A percentile compares a stretch with the other conserved stretches of the same genome.
phyloP scores from a whole-genome alignment of 768 basidiomycete species.

The Clathrus columnatus region DNA sequence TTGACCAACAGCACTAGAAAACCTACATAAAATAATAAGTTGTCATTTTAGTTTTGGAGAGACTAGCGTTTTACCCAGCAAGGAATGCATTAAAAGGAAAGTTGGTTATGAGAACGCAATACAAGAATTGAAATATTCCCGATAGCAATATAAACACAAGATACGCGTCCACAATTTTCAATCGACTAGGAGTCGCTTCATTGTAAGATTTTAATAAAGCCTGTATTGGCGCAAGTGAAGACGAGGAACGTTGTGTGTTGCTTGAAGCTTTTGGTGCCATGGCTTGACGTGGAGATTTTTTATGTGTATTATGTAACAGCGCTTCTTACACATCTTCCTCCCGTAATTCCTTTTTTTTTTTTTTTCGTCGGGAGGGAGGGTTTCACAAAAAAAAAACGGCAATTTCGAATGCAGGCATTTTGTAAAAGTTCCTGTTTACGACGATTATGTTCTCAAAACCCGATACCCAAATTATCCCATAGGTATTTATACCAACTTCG shows the following conservation, averaged over 20 bases:
- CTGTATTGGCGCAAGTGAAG: constrained; percentile 28
- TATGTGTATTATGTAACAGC: constrained; percentile 4
- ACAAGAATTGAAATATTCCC: constrained; percentile 83
- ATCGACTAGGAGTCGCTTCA: constrained; percentile 66
- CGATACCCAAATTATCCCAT: constrained; percentile 5
- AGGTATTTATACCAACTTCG: constrained; percentile 42
- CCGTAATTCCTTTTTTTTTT: not conserved
- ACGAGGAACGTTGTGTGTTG: not conserved
- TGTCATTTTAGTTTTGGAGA: not conserved
- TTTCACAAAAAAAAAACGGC: not conserved
- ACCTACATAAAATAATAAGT: constrained; percentile 42
- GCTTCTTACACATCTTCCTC: constrained; percentile 1
- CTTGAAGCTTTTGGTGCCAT: constrained; percentile 7
- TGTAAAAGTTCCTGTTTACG: not conserved
- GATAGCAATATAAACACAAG: constrained; percentile 86
- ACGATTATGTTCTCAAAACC: not conserved
- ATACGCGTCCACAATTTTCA: constrained; percentile 93
- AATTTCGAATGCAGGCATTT: not conserved
- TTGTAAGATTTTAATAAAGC: constrained; percentile 72
- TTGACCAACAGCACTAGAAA: constrained; percentile 89
- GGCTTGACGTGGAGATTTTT: not conserved
- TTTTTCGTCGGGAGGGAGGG: not conserved
- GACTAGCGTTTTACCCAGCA: constrained; percentile 60
- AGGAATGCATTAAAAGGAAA: constrained; percentile 98
- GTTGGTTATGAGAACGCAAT: constrained; percentile 84